phyloP scores from a whole-genome alignment of 495 filamentous ascomycete genomes.

The Aspergillus olivimuriae region DNA sequence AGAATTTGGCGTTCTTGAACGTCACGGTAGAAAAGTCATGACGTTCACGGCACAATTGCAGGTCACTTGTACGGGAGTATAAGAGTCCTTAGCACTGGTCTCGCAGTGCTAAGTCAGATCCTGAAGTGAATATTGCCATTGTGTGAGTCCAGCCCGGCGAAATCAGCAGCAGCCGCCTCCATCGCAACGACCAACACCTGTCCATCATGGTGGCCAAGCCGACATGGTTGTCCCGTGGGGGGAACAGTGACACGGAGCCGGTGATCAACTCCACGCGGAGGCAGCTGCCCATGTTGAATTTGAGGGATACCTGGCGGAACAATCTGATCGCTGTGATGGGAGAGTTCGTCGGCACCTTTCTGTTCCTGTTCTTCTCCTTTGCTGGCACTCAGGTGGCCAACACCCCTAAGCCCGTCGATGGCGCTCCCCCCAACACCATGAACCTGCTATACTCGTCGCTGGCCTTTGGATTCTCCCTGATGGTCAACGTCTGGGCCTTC shows the following conservation, averaged over 20 bases:
- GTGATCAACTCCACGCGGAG: slow-evolving; percentile 3
- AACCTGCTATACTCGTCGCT: slow-evolving; percentile 64
- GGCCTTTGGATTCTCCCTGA: slow-evolving; percentile 67
- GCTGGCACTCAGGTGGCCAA: slow-evolving; percentile 71
- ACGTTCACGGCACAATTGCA: background rate
- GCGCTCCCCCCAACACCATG: slow-evolving; percentile 32
- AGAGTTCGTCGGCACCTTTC: slow-evolving; percentile 74
- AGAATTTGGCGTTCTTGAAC: no score
- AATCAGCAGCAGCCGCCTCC: no score
- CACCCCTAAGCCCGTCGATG: slow-evolving; percentile 29
- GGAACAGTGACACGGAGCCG: background rate
- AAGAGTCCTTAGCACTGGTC: no score
- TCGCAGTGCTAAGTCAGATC: no score
- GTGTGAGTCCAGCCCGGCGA: no score
- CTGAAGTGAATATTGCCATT: no score
- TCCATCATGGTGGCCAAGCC: background rate
- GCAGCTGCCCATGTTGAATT: slow-evolving; percentile 36
- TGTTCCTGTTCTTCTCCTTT: slow-evolving; percentile 82
- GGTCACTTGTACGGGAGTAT: no score
- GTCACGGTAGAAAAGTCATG: no score
- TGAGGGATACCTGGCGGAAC: slow-evolving; percentile 30
- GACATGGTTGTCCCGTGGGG: background rate
- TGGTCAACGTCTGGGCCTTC: slow-evolving; percentile 81
- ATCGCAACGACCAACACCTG: no score
- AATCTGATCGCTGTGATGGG: slow-evolving; percentile 57